Evolutionary conservation across 2,329 filamentous ascomycete genomes (phyloP), one percentile per base, ranked within the genome.

Genomic region (Massarina eburnea): DNA sequence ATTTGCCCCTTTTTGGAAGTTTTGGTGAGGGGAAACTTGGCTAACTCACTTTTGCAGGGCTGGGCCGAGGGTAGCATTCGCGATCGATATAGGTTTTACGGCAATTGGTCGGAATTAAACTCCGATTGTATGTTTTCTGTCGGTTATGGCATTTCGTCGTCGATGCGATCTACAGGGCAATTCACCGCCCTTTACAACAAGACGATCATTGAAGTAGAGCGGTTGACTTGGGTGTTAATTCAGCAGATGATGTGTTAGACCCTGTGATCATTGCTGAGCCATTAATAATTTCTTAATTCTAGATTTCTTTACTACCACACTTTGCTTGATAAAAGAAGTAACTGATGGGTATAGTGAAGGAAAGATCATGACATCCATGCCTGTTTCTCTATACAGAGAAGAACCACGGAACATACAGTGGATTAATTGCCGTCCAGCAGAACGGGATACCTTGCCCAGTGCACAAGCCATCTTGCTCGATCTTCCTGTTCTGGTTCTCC

Each of bases 391-490:
- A 46, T 2, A 46, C 43, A 5, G 43, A 41, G 20, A 46, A 46
- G 33, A 46, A 46, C 38, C 32, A 46, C 3, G 43, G 30, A n/a
- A 46, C 41, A 20, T 36, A 41, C 12, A 22, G 26, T 15, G 38
- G 43, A 27, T 46, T 32, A 19, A 41, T 17, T 29, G 43, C 38
- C 18, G 32, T 41, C 43, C 43, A 41, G 14, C 37, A 41, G 22
- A 41, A 46, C 38, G 43, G 43, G 32, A 46, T 35, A 12, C 38
- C 38, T 33, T 46, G 43, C 26, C 15, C 43, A 10, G 29, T 41
- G 17, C 43, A 41, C 24, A 40, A 17, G 8, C 43, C 43, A 40
- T 46, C 38, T 14, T 26, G 18, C 21, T 41, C 32, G 14, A 41
- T 41, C 18, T 38, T 46, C 18, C 38, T 33, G n/a, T 38, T 38